Evolutionary conservation across 768 basidiomycete genomes (phyloP), one percentile per base, ranked within the genome.

Genomic region (Pholiota microspora): DNA sequence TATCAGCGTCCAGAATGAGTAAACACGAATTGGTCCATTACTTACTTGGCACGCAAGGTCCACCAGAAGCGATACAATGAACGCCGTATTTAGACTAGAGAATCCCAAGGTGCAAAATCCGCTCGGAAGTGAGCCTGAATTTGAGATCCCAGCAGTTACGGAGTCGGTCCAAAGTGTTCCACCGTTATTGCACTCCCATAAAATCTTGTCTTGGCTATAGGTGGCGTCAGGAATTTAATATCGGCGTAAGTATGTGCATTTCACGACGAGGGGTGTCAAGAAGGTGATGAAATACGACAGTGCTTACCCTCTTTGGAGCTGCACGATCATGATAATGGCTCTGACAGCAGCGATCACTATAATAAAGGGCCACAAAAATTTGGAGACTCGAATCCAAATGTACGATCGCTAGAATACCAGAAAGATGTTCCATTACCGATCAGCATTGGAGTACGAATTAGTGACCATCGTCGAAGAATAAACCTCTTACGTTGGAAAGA

Each of bases 101-200:
- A 83, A 86, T 49, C 86, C 86, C 52, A 77, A 62, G 38, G 73
- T 64, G 68, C 87, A 89, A 61, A 89, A 81, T 24, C 71, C 77
- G 54, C 69, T 70, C 24, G 85, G 84, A 59, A 86, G 67, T 29
- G 77, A 66, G 24, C 74, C 73, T 25, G 75, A 67, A 58, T 65
- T 71, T 46, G 66, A 67, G 61, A 54, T 51, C 10, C 75, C 71
- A 56, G 73, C 76, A 12, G 66, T 73, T 49, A 67, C 73, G 18
- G 78, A 73, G 45, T 68, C 71, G 6, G 76, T 70, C 82, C 82
- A 86, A 15, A 84, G 72, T 61, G 84, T 80, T 3, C 86, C 85
- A 15, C 86, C 88, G 58, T 89, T 82, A 61, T 79, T 74, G 66
- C 87, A 89, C 70, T 87, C 85, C 86, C 87, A 89, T 31, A 73